phyloP scores from a whole-genome alignment of 2,329 filamentous ascomycete species.

The Cordyceps militaris region DNA sequence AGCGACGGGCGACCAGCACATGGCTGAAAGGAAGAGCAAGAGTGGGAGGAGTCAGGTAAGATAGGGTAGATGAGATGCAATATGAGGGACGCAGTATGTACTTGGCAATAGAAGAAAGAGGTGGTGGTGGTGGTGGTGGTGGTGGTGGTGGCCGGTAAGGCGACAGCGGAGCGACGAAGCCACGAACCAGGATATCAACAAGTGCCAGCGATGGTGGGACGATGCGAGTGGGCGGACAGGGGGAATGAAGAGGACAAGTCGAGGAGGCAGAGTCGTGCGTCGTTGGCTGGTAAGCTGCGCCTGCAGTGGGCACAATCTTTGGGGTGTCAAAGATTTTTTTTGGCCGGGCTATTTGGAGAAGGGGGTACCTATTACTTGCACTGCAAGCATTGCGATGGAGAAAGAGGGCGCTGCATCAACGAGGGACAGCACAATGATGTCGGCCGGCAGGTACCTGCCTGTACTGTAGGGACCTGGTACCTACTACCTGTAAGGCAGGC shows the following conservation, averaged over 20 bases:
- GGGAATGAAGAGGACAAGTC: conserved; percentile 10
- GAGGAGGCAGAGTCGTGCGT: conserved; percentile 5
- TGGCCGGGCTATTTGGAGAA: background rate
- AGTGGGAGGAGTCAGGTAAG: background rate
- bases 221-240: conserved; percentile 12
- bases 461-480: too few relatives aligned
- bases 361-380: background rate
- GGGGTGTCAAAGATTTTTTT: background rate
- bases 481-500: background rate
- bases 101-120: background rate
- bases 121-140: too few relatives aligned
- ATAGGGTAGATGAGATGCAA: background rate
- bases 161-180: conserved; percentile 3
- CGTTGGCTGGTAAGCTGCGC: conserved; percentile 12
- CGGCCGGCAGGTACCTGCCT: too few relatives aligned
- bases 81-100: background rate
- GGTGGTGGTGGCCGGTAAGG: background rate
- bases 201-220: conserved; percentile 12
- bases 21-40: background rate
- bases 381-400: too few relatives aligned
- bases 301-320: background rate
- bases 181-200: conserved; percentile 6
- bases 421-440: background rate
- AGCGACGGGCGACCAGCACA: background rate
- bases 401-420: background rate